phyloP scores from a whole-genome alignment of 2,329 filamentous ascomycete genomes.

The Westerdykella aurantiaca region DNA sequence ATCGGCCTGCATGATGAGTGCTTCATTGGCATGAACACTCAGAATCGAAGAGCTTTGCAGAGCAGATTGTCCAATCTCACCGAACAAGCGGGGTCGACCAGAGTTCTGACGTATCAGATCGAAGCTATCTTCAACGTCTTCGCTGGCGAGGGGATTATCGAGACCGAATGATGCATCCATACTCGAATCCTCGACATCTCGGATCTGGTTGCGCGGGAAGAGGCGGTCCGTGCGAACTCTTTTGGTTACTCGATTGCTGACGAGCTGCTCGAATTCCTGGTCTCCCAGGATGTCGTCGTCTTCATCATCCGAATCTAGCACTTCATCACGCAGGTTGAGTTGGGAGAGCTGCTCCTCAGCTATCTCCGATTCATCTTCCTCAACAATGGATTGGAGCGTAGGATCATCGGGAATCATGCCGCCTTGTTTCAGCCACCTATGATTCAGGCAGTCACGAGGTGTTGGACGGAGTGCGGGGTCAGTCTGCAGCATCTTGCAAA shows the following conservation, averaged over 20 bases:
- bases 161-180: slow-evolving; percentile 35
- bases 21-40: slow-evolving; percentile 23
- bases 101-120: slow-evolving; percentile 16
- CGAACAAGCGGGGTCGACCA: slow-evolving; percentile 48
- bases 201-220: slow-evolving; percentile 35
- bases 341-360: slow-evolving; percentile 37
- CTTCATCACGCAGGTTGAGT: slow-evolving; percentile 50
- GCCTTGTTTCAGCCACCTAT: slow-evolving; percentile 65
- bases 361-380: slow-evolving; percentile 59
- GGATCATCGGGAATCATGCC: slow-evolving; percentile 33
- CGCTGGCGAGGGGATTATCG: slow-evolving; percentile 20
- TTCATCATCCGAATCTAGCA: slow-evolving; percentile 24
- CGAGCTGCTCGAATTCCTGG: slow-evolving; percentile 23
- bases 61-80: slow-evolving; percentile 54
- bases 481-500: slow-evolving; percentile 73
- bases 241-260: slow-evolving; percentile 40
- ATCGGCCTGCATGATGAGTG: slow-evolving; percentile 18
- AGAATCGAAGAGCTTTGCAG: slow-evolving; percentile 50
- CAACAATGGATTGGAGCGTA: slow-evolving; percentile 37
- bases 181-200: slow-evolving; percentile 36
- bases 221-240: slow-evolving; percentile 39
- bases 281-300: slow-evolving; percentile 22
- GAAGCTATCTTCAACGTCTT: slow-evolving; percentile 23
- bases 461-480: slow-evolving; percentile 72
- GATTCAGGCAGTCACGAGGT: slow-evolving; percentile 61